Evolutionary conservation across 768 basidiomycete genomes (phyloP), one percentile per base, ranked within the genome.

Genomic region (Amanita pallidorosea): DNA sequence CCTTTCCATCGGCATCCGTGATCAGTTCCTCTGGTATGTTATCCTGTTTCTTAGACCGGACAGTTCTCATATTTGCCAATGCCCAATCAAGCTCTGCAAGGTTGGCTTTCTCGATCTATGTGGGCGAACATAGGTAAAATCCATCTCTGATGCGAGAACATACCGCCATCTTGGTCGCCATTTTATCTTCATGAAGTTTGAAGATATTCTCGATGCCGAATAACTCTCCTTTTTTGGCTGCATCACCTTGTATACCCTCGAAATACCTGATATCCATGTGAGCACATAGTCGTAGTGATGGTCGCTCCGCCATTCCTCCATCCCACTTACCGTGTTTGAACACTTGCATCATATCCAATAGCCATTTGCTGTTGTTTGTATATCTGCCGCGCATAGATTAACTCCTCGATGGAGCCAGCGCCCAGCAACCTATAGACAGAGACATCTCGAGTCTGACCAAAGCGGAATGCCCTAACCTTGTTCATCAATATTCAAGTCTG

Each of bases 341-440:
- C 69, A 57, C 85, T 88, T 1, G 85, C 85, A 54, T 85, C 77
- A 61, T 93, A 93, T 0, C 81, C 90, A 42, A 91, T 89, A n/a
- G 80, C 80, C 87, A 91, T 91, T 60, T 90, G 87, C 61, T 94
- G 92, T 56, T 92, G 89, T 62, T 94, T 94, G 67, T 93, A 93
- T 18, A 95, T 77, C 60, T 94, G 91, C 11, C 90, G 79, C 0
- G 86, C 86, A 58, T 92, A 92, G 17, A 92, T 89, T 38, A 90
- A 66, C 61, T 94, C 90, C 59, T 93, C 90, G 11, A 93, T 73
- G 6, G 88, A 88, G 2, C 92, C 91, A 3, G 89, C 88, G 1
- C 86, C 89, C 13, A 95, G 71, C 6, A 95, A 72, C 33, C 92
- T 78, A 58, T 81, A 90, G 1, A 94, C 90, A 1, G 77, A 72